Conservation (phyloP, 192 early-diverging fungal species). For the Backusella tuberculispora region DNA sequence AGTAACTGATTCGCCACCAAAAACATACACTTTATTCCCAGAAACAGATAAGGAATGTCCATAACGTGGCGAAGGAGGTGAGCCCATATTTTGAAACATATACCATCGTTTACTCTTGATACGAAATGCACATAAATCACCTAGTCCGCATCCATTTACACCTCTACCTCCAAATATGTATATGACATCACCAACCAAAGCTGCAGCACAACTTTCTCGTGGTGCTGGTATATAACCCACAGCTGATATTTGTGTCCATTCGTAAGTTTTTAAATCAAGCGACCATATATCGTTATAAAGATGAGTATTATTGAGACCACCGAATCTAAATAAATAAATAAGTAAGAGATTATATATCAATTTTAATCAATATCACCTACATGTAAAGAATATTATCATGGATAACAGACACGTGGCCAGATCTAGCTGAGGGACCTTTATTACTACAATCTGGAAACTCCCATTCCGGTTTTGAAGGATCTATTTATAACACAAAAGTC, state of each 20-base stretch:
- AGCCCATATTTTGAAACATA: conserved; percentile 51
- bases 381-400: conserved; percentile 36
- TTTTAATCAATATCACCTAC: conserved; percentile 7
- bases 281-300: conserved; percentile 64
- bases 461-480: conserved; percentile 29
- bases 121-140: conserved; percentile 55
- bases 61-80: conserved; percentile 46
- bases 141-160: conserved; percentile 44
- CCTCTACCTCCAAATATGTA: conserved; percentile 61
- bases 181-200: conserved; percentile 51
- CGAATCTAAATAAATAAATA: conserved; percentile 46
- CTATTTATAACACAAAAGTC: background rate
- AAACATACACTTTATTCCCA: conserved; percentile 51
- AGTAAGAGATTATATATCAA: background rate
- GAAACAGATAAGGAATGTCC: conserved; percentile 48
- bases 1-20: conserved; percentile 55
- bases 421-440: conserved; percentile 30
- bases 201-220: conserved; percentile 42
- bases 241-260: conserved; percentile 47
- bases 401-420: conserved; percentile 31
- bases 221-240: conserved; percentile 50
- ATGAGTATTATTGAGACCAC: conserved; percentile 51
- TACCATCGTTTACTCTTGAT: conserved; percentile 57
- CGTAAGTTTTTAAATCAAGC: conserved; percentile 45
- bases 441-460: conserved; percentile 25